Evolutionary conservation across 306 rosid genomes (phyloP).

Genomic region (Astragalus membranaceus): DNA sequence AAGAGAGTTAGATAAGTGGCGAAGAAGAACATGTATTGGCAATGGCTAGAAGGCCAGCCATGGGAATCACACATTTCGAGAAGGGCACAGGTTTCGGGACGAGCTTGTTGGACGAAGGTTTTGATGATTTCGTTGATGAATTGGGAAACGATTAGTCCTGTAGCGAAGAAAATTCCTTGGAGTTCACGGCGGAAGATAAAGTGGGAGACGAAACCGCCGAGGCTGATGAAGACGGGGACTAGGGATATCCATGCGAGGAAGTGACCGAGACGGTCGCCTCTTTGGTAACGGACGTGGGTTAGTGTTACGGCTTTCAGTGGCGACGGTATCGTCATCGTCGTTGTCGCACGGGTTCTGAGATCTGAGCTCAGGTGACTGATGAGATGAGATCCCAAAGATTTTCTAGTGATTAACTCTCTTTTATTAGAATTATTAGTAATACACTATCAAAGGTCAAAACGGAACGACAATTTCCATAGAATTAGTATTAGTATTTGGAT

Average conservation of each 20-base stretch:
- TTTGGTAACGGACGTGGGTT: conserved; percentile 69
- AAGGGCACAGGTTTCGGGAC: conserved; percentile 68
- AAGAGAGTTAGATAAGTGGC: conserved; percentile 54
- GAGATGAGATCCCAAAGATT: neutral
- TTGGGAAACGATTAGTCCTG: conserved; percentile 67
- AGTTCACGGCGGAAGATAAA: conserved; percentile 94
- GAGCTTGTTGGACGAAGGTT: conserved; percentile 63
- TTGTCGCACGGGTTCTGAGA: neutral
- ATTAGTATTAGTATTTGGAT: too few relatives aligned
- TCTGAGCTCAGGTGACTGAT: neutral
- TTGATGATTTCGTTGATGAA: conserved; percentile 72
- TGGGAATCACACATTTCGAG: conserved; percentile 91
- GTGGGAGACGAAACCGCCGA: conserved; percentile 82
- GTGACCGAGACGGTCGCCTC: conserved; percentile 68
- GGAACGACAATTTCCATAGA: too few relatives aligned
- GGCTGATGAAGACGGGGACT: conserved; percentile 74
- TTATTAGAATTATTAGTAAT: too few relatives aligned
- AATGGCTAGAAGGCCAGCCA: conserved; percentile 97
- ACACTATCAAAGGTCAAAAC: too few relatives aligned
- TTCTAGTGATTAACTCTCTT: neutral
- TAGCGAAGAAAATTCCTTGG: conserved; percentile 73
- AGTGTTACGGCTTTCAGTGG: conserved; percentile 68
- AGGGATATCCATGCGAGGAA: conserved; percentile 86
- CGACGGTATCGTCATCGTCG: conserved; percentile 22
- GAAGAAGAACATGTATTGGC: conserved; percentile 91